These are phyloP conservation scores for Epichloe sibirici DNA, from an alignment of 2,329 filamentous ascomycete species.

Conservation along the genomic window DNA sequence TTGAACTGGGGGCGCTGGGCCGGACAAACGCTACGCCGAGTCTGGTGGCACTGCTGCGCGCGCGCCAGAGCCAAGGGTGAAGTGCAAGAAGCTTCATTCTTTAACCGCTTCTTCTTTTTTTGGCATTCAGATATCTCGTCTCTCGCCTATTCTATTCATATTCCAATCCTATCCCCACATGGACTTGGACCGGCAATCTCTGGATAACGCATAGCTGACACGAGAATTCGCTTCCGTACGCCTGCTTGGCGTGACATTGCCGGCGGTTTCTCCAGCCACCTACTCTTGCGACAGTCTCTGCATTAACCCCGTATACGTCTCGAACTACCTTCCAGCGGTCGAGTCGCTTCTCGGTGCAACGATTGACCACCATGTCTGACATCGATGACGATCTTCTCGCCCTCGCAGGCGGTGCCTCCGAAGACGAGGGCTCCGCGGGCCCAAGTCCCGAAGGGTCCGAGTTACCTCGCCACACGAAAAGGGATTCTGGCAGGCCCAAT, in stretches of 20 bases:
- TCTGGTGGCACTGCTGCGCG: background rate
- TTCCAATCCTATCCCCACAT: background rate
- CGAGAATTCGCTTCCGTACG: background rate
- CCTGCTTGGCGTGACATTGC: background rate
- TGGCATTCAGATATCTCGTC: background rate
- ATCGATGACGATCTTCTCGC: conserved; percentile 90
- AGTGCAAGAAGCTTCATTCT: background rate
- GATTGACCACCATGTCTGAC: conserved; percentile 55
- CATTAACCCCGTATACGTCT: background rate
- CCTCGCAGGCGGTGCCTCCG: conserved; percentile 69
- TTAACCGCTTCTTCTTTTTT: background rate
- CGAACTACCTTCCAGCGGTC: background rate
- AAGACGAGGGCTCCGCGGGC: conserved; percentile 43
- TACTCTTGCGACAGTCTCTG: background rate
- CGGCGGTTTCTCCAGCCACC: background rate
- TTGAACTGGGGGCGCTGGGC: background rate
- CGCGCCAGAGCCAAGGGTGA: too few relatives aligned
- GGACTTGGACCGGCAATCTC: background rate
- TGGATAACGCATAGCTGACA: background rate
- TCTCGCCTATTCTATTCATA: too few relatives aligned
- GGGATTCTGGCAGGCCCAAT: conserved; percentile 24
- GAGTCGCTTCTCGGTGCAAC: background rate
- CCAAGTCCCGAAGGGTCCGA: conserved; percentile 43
- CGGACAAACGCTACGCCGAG: conserved; percentile 9
- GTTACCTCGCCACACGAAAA: conserved; percentile 32